phyloP scores from a whole-genome alignment of 2,329 filamentous ascomycete genomes.

The Boeremia lycopersici region DNA sequence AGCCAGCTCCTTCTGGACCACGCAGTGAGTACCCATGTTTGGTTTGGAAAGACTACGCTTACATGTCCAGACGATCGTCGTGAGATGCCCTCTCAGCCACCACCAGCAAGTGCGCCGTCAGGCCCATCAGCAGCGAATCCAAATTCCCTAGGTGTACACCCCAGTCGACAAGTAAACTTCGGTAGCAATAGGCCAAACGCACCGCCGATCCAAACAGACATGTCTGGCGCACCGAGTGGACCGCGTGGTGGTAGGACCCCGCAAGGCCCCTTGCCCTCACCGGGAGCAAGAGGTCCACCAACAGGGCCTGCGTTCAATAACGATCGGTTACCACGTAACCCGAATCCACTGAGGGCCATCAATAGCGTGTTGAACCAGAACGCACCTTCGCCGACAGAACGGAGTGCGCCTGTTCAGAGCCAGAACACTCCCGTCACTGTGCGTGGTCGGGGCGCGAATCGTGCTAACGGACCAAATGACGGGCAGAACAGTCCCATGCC shows the following conservation, averaged over 20 bases:
- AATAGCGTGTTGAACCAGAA: constrained; percentile 40
- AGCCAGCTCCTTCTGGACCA: constrained; percentile 61
- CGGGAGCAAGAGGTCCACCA: constrained; percentile 38
- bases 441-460: constrained; percentile 40
- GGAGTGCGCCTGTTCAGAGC: constrained; percentile 22
- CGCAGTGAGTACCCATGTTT: constrained; percentile 46
- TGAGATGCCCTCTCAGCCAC: constrained; percentile 31
- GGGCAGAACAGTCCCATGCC: constrained; percentile 27
- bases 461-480: constrained; percentile 31
- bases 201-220: constrained; percentile 39
- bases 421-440: constrained; percentile 31
- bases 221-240: constrained; percentile 43
- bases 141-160: constrained; percentile 58
- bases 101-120: constrained; percentile 42
- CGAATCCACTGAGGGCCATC: constrained; percentile 32
- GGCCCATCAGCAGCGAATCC: constrained; percentile 30
- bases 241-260: constrained; percentile 39
- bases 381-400: constrained; percentile 25
- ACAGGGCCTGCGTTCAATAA: constrained; percentile 40
- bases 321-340: constrained; percentile 33
- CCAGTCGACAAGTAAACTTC: constrained; percentile 53
- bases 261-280: constrained; percentile 34
- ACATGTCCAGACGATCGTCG: constrained; percentile 33
- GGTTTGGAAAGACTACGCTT: not conserved
- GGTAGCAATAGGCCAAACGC: constrained; percentile 5